phyloP scores from a whole-genome alignment of 768 basidiomycete genomes.

The Boletus insuetus region DNA sequence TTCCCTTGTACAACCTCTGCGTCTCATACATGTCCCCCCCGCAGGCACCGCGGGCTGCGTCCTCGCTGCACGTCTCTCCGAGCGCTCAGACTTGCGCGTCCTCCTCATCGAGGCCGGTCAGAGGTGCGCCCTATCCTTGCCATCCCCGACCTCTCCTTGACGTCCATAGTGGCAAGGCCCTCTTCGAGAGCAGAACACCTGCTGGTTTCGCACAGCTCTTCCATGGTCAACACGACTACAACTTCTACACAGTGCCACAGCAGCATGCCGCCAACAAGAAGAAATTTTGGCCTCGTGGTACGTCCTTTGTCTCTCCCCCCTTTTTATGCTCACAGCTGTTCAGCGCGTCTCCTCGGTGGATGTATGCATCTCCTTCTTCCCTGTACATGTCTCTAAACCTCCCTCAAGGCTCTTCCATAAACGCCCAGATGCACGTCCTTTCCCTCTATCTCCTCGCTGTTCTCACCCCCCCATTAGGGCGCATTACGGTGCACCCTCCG shows the following conservation, averaged over 20 bases:
- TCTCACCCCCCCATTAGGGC: constrained; percentile 29
- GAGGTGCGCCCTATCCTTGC: constrained; percentile 42
- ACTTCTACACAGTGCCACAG: constrained; percentile 58
- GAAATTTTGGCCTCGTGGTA: constrained; percentile 68
- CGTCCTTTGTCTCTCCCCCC: not conserved
- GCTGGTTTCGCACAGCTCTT: constrained; percentile 43
- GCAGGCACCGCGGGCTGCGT: constrained; percentile 45
- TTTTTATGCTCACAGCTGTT: not conserved
- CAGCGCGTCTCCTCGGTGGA: constrained; percentile 70
- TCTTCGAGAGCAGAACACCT: constrained; percentile 44
- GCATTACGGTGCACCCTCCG: constrained; percentile 64
- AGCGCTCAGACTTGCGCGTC: constrained; percentile 34
- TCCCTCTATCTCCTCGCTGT: not conserved
- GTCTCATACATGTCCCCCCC: not conserved
- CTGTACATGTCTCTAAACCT: not conserved
- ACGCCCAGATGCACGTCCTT: constrained; percentile 47
- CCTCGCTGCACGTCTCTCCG: constrained; percentile 43
- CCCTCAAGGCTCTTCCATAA: constrained; percentile 55
- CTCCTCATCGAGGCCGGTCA: constrained; percentile 36
- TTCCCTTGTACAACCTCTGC: rapidly evolving
- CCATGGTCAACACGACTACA: constrained; percentile 46
- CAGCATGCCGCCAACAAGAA: constrained; percentile 42
- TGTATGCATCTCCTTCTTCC: constrained; percentile 44
- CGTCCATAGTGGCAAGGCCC: constrained; percentile 40
- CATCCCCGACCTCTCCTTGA: not conserved